Evolutionary conservation across 495 filamentous ascomycete species (phyloP), one percentile per base, ranked within the genome.

Genomic region (Bacidia gigantensis): DNA sequence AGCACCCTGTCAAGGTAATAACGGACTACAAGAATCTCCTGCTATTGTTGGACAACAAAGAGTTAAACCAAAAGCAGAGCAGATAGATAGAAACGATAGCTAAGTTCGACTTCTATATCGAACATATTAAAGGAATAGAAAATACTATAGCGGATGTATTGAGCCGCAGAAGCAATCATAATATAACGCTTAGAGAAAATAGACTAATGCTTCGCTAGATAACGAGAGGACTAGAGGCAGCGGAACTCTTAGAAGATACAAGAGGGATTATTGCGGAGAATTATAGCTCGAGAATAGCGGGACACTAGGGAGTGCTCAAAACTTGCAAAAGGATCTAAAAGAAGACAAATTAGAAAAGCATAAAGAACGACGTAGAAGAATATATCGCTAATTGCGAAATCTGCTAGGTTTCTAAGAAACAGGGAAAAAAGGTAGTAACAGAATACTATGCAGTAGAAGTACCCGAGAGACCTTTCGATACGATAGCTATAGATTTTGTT

Each of bases 401-500:
- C 9, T 46, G 24, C 25, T 46, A 46, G 25, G 24, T 3, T 2
- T 5, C 25, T 23, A 23, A 46, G 24, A 26, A 24, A 23, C 3
- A 2, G 3, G 3, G 14, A 1, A n/a, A 46, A 24, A 11, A 25
- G 11, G 3, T 24, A n/a, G n/a, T 25, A 24, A 46, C 3, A 21
- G 44, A 11, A 3, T 20, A 11, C 25, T 46, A 46, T 21, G n/a
- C 1, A 1, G n/a, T 46, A 17, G 21, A 22, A 26, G 12, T 46
- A 12, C 18, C 9, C n/a, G 25, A 46, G 24, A 46, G 25, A 22
- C 41, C 41, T 7, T 7, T 5, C 7, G 9, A 7, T 11, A 46
- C n/a, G 3, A 24, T 46, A 46, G 21, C 25, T 21, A 44, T 46
- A 46, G 14, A 46, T 10, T 46, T 46, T 46, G 24, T 46, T 46